Evolutionary conservation across 129 eudicot species (phyloP).

Genomic region (Pittosporum tobira): DNA sequence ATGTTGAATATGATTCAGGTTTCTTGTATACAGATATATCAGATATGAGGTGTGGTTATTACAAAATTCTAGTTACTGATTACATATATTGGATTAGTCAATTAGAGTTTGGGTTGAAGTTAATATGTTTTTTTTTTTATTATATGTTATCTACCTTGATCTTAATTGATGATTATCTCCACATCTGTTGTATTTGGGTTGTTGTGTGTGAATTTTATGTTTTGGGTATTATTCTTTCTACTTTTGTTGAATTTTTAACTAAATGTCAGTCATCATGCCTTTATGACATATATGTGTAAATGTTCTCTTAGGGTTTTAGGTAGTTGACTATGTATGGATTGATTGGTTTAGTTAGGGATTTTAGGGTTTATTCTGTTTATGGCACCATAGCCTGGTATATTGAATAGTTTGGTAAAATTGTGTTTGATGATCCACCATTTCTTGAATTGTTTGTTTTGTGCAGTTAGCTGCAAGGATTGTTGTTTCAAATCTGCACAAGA

Average conservation of each 20-base stretch:
- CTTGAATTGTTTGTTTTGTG: background rate
- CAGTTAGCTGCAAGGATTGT: slow-evolving; percentile 98
- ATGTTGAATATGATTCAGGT: background rate
- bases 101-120: too few species aligned
- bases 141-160: too few species aligned
- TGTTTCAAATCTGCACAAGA: slow-evolving; percentile 90
- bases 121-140: too few species aligned
- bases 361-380: too few species aligned
- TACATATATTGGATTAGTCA: too few species aligned
- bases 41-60: too few species aligned
- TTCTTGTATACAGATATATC: too few species aligned
- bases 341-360: too few species aligned
- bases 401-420: background rate
- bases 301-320: background rate
- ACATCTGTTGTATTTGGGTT: background rate
- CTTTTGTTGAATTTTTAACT: background rate
- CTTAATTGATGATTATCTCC: background rate
- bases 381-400: background rate
- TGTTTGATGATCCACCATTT: background rate
- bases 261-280: background rate
- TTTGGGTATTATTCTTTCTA: background rate
- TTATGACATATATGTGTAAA: background rate
- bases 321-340: background rate
- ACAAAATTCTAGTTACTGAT: too few species aligned
- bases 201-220: background rate